phyloP scores from a whole-genome alignment of 140 eudicot genomes.

The Senecio squalidus region DNA sequence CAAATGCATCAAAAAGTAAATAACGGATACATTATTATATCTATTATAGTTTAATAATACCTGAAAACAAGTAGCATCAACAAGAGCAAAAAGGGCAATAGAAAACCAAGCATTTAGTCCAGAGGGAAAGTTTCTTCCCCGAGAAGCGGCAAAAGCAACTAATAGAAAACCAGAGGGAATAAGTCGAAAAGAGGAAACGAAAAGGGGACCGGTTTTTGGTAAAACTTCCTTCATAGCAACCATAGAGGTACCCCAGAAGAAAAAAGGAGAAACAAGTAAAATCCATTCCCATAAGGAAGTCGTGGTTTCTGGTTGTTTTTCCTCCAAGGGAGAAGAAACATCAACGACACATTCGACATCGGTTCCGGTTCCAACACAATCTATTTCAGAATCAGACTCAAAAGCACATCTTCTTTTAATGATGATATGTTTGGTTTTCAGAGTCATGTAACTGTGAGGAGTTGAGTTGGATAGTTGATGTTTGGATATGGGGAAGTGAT shows the following conservation, averaged over 20 bases:
- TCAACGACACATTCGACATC: constrained; percentile 58
- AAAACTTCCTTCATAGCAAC: constrained; percentile 98
- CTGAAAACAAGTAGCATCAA: constrained; percentile 97
- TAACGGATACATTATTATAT: no score
- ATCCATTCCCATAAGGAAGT: constrained; percentile 56
- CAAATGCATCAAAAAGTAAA: constrained; percentile 9
- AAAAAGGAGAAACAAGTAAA: constrained; percentile 84
- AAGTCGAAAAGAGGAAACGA: constrained; percentile 69
- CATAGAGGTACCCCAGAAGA: constrained; percentile 99
- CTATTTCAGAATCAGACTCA: no score
- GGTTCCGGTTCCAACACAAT: constrained; percentile 67
- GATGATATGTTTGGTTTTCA: no score
- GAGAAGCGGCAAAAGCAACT: constrained; percentile 65
- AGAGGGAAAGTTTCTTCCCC: constrained; percentile 65
- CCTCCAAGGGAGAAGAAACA: constrained; percentile 1
- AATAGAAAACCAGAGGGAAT: constrained; percentile 78
- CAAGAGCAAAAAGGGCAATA: constrained; percentile 66
- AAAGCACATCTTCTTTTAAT: no score
- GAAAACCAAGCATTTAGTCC: constrained; percentile 92
- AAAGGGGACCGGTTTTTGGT: constrained; percentile 85
- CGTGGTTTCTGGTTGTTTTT: constrained; percentile 18
- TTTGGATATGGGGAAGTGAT: no score
- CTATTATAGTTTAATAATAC: no score
- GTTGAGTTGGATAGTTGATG: no score
- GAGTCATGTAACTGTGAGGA: no score